Evolutionary conservation across 202 grass and related monocot species (phyloP), one percentile per base, ranked within the genome.

Genomic region (Bolboschoenoplectus hybrid): DNA sequence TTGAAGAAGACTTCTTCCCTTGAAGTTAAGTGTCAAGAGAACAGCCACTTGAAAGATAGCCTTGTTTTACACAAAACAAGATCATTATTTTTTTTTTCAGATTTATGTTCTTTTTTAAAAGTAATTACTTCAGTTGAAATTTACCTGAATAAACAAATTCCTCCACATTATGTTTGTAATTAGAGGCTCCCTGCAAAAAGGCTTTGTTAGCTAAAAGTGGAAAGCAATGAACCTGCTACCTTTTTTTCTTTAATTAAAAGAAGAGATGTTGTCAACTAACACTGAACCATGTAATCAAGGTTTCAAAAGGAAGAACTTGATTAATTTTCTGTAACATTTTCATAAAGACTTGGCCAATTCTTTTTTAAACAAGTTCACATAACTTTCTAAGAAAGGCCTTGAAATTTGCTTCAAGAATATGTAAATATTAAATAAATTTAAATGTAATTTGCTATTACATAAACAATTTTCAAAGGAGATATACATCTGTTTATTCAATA

Each of bases 101-200:
- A 71, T 84, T 68, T 69, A 68, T 55, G 4, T 17, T 14, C 1
- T 82, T 82, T 16, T 49, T 55, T 13, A 85, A 32, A 20, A 20
- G 1, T 73, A 63, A 46, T 40, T 47, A 82, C 2, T 81, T 43
- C 9, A 52, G 16, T 82, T 66, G 50, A 76, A 6, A 74, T 6
- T 80, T 91, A 97, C 97, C 97, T 99, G 97, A 72, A 99, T 80
- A 78, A 93, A 74, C 61, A 99, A 84, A 88, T 99, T 99, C 80
- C 97, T 99, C 97, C 97, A 99, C 97, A 99, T 99, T 64, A 97
- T 88, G 89, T 99, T 99, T 67, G 93, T 93, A 78, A 99, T 87
- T 70, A 99, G 93, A 45, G 93, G 92, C 86, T 91, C 92, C 80
- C 97, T 99, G 87, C 62, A 74, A 86, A 84, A 75, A 63, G 82